Evolutionary conservation across 371 early-diverging fungal genomes (phyloP), one percentile per base, ranked within the genome.

Genomic region (Rhizopus microsporus): DNA sequence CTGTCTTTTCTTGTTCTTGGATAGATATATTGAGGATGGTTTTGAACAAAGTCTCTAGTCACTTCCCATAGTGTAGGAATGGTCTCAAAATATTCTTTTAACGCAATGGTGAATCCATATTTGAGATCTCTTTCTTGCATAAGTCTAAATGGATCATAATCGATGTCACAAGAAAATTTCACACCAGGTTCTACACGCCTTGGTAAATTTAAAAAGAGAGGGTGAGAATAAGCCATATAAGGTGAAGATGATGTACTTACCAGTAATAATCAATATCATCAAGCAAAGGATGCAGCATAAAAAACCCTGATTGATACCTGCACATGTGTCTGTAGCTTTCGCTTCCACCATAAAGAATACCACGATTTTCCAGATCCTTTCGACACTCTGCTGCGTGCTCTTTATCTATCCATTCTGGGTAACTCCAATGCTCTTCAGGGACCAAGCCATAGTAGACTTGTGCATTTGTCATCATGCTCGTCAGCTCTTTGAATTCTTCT

Each of bases 301-400:
- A 93, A 65, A 91, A 87, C 1, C 98, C 96, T 3, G 95, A 95
- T 53, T 84, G 81, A 54, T 75, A 86, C 59, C 93, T 79, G 68
- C 98, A 98, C 98, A 98, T 97, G 68, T 97, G 93, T 38, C 95
- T 85, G 68, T 98, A 98, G 12, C 91, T 86, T 60, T 89, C 78
- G 40, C 84, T 87, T 3, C 85, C 92, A 4, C 92, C 98, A 67
- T 97, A 97, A 1, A 89, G 80, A 31, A 95, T 85, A 12, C 71
- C 64, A 23, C 76, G 67, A n/a, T 66, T 70, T 56, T 81, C 77
- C 88, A 93, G 77, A n/a, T 63, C 57, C 32, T 78, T 59, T 65
- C 91, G 72, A 16, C 72, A 63, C 54, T 80, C 69, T 13, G 73
- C 62, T 1, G 91, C 93, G 51, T 73, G 76, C 2, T 81, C 73